Evolutionary conservation across 1,139 yeast species (phyloP).

Genomic region (Scheffersomyces lignicola): DNA sequence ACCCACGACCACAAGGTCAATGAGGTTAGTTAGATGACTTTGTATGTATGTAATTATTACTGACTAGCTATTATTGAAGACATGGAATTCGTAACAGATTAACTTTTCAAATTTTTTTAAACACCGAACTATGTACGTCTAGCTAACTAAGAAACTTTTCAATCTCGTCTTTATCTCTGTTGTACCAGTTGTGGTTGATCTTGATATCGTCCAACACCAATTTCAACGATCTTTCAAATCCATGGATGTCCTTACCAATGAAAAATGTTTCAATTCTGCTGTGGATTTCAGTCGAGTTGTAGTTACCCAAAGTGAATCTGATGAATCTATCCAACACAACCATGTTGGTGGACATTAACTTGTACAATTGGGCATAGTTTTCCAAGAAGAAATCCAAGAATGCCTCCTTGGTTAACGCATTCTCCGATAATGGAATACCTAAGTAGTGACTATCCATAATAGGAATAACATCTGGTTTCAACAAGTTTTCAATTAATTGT

Average conservation of each 20-base stretch:
- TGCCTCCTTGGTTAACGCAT: constrained; percentile 45
- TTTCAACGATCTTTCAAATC: constrained; percentile 58
- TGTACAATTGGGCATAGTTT: constrained; percentile 51
- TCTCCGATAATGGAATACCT: constrained; percentile 51
- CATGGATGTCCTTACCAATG: constrained; percentile 53
- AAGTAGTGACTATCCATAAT: constrained; percentile 71
- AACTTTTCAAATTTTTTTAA: too few relatives aligned
- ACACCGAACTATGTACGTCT: too few relatives aligned
- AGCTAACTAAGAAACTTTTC: constrained; percentile 26
- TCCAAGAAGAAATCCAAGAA: constrained; percentile 59
- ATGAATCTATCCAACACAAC: constrained; percentile 67
- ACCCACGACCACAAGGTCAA: constrained; percentile 67
- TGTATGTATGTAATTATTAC: constrained; percentile 1
- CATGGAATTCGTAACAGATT: too few relatives aligned
- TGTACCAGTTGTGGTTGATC: constrained; percentile 49
- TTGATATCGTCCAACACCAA: constrained; percentile 57
- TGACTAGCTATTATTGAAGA: too few relatives aligned
- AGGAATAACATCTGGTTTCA: constrained; percentile 49
- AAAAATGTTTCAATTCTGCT: constrained; percentile 54
- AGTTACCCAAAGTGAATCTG: constrained; percentile 50
- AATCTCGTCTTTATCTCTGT: constrained; percentile 31
- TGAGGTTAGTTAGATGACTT: constrained; percentile 9
- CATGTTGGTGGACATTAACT: constrained; percentile 53
- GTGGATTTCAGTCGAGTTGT: constrained; percentile 36
- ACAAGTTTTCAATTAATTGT: constrained; percentile 38